A percentile compares a stretch with the other conserved stretches of the same genome.
phyloP scores from a whole-genome alignment of 352 stramenopile species.

The Phytophthora fragariae region DNA sequence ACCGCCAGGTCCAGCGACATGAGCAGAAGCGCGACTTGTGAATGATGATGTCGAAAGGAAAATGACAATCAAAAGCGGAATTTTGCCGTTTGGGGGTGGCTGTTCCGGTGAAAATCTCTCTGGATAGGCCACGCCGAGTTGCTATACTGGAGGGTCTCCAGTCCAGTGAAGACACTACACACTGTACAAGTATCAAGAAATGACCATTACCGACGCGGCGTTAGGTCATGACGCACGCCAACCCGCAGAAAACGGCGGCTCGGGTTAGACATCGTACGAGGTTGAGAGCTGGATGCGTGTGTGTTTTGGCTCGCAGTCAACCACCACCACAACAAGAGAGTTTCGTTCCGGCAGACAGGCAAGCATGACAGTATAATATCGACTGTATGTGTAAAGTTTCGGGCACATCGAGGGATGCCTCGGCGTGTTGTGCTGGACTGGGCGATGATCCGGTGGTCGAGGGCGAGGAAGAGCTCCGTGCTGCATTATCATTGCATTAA shows the following conservation, averaged over 20 bases:
- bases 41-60: constrained; percentile 33
- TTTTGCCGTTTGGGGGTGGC: neutral
- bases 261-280: constrained; percentile 17
- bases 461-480: too few species aligned
- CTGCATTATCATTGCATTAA: too few species aligned
- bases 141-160: too few species aligned
- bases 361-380: constrained; percentile 5
- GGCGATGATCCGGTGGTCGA: neutral
- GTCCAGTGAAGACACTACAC: too few species aligned
- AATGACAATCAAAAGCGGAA: constrained; percentile 22
- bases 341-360: constrained; percentile 13
- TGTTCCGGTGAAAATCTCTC: constrained; percentile 1
- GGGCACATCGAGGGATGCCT: constrained; percentile 30
- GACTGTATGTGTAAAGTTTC: constrained; percentile 9
- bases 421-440: constrained; percentile 5
- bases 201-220: constrained; percentile 1
- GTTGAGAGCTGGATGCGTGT: constrained; percentile 9
- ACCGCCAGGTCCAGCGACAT: constrained; percentile 31
- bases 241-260: constrained; percentile 18
- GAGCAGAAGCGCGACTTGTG: constrained; percentile 34
- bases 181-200: neutral
- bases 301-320: constrained; percentile 15
- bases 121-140: neutral
- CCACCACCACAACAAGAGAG: neutral
- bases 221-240: constrained; percentile 17